These are phyloP conservation scores for Calonectria honghensis DNA, from an alignment of 2,329 filamentous ascomycete genomes.

Conservation along the genomic window DNA sequence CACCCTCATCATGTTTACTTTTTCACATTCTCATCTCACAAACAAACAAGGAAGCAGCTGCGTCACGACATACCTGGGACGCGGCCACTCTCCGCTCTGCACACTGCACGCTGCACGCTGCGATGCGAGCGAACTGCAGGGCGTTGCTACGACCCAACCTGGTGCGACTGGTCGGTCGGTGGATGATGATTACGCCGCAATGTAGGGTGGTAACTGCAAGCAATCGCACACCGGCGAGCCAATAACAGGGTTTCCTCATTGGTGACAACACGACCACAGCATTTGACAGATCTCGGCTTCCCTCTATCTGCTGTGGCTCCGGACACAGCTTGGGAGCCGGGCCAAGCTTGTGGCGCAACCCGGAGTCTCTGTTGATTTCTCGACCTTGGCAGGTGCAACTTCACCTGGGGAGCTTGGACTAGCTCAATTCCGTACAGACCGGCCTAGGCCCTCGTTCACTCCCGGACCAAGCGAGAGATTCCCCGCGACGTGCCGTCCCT, in stretches of 20 bases:
- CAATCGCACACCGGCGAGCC: constrained; percentile 37
- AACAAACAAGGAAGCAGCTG: constrained; percentile 19
- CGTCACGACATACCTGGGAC: constrained; percentile 17
- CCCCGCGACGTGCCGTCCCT: constrained; percentile 37
- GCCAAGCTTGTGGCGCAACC: constrained; percentile 28
- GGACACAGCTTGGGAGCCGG: constrained; percentile 26
- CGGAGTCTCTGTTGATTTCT: constrained; percentile 10
- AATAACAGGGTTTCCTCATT: constrained; percentile 37
- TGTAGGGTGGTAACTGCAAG: constrained; percentile 41
- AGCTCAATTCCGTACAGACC: constrained; percentile 15
- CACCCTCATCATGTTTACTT: constrained; percentile 23
- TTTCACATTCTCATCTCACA: constrained; percentile 22
- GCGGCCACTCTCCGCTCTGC: constrained; percentile 12
- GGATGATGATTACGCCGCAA: constrained; percentile 32
- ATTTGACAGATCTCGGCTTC: constrained; percentile 41
- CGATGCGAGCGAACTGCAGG: constrained; percentile 34
- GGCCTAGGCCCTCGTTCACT: constrained; percentile 3
- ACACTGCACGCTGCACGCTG: constrained; percentile 20
- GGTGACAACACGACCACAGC: constrained; percentile 31
- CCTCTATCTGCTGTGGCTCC: constrained; percentile 7
- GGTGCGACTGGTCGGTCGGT: constrained; percentile 34
- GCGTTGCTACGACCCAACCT: constrained; percentile 33
- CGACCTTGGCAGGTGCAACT: background rate
- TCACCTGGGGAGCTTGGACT: constrained; percentile 2
- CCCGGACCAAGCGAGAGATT: constrained; percentile 25